Conservation (phyloP, 495 filamentous ascomycete genomes). For the Tuber magnatum region DNA sequence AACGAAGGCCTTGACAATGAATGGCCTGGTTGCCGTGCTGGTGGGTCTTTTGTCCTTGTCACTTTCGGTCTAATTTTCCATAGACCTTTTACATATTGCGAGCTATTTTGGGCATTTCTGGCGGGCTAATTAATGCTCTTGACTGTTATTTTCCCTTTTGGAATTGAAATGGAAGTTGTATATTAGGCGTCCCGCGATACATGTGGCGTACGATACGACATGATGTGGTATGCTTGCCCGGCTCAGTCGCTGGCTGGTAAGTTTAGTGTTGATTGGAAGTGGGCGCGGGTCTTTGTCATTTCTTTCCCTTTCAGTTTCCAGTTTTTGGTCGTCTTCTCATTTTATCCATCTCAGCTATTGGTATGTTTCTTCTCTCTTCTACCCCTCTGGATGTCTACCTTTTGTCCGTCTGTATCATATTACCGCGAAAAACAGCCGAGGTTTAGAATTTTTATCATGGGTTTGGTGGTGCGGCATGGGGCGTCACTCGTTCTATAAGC, state of each 20-base stretch:
- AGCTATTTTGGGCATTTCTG: not conserved
- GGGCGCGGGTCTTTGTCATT: not conserved
- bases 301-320: not conserved
- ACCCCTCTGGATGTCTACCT: not conserved
- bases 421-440: not conserved
- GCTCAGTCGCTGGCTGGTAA: not conserved
- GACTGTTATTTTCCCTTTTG: not conserved
- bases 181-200: not conserved
- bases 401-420: not conserved
- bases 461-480: not conserved
- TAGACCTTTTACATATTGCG: not conserved
- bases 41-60: not conserved
- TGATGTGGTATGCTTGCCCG: not conserved
- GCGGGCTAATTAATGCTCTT: not conserved
- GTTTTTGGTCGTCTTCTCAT: not conserved
- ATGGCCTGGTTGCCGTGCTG: not conserved
- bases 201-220: not conserved
- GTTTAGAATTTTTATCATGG: not conserved
- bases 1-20: not conserved
- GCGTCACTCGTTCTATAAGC: not conserved
- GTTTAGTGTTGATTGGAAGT: not conserved
- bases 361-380: not conserved
- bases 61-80: not conserved
- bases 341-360: not conserved
- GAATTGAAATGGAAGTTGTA: not conserved